Percentiles rank a stretch among this genome's conserved stretches.
Evolutionary conservation across 1,139 yeast species (phyloP).

Genomic region (Saccharomyces hybrid): DNA sequence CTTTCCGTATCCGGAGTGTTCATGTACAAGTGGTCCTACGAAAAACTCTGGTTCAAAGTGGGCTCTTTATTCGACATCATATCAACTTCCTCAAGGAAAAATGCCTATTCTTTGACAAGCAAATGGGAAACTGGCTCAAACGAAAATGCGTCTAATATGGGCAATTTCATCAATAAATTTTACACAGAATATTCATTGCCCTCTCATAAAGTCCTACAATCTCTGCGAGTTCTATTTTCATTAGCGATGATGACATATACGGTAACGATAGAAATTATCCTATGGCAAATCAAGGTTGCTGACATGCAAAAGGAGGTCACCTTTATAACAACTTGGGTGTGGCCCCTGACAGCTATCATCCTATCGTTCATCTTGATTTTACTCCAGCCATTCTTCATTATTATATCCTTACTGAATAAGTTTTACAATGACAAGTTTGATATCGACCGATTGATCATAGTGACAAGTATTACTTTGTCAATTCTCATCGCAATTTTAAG

Average conservation of each 20-base stretch:
- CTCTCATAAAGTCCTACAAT: slow-evolving; percentile 15
- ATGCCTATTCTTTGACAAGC: too few species aligned
- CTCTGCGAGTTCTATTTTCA: slow-evolving; percentile 22
- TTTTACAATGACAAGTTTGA: slow-evolving; percentile 27
- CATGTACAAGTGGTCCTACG: too few species aligned
- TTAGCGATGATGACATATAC: slow-evolving; percentile 24
- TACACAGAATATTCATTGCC: slow-evolving; percentile 28
- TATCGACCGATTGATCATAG: slow-evolving; percentile 18
- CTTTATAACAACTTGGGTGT: slow-evolving; percentile 19
- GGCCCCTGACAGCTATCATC: slow-evolving; percentile 23
- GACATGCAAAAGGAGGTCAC: slow-evolving; percentile 16
- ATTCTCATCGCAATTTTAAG: slow-evolving; percentile 16
- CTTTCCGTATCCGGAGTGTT: too few species aligned
- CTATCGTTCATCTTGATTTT: slow-evolving; percentile 20
- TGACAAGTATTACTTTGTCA: slow-evolving; percentile 19
- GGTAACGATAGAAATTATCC: slow-evolving; percentile 26
- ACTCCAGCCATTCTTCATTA: slow-evolving; percentile 31
- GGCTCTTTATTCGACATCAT: too few species aligned
- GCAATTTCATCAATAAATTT: slow-evolving; percentile 21
- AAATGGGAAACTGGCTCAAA: background rate
- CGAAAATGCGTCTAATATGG: slow-evolving; percentile 2
- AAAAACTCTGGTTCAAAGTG: too few species aligned
- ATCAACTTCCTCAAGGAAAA: too few species aligned
- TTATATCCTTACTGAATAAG: slow-evolving; percentile 30
- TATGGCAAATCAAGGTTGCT: slow-evolving; percentile 28